These are phyloP conservation scores for Aspergillus pseudonomiae DNA, from an alignment of 2,329 filamentous ascomycete species.

Conservation along the genomic window DNA sequence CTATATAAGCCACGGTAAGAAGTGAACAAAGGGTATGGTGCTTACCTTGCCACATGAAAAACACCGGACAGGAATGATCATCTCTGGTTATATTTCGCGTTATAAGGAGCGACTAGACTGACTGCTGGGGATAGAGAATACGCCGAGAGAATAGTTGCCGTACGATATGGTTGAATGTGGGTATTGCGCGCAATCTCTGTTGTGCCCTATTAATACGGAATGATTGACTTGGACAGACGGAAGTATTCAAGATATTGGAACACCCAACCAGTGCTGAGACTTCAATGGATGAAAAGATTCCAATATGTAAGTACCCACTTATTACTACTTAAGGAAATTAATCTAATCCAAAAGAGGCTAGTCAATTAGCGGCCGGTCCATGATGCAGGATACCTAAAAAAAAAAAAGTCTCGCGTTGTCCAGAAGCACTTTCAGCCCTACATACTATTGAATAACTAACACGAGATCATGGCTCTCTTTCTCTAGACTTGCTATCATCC, in stretches of 20 bases:
- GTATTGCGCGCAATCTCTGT: not conserved
- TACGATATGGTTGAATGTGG: not conserved
- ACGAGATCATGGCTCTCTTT: not conserved
- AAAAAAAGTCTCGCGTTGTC: not conserved
- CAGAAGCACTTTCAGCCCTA: not conserved
- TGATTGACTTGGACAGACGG: not conserved
- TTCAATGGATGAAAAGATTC: not conserved
- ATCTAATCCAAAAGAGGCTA: not conserved
- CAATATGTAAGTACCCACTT: not conserved
- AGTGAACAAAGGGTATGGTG: not conserved
- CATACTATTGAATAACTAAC: not conserved
- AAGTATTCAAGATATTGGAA: not conserved
- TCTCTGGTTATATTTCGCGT: slow-evolving; percentile 42
- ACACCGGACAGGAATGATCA: slow-evolving; percentile 99
- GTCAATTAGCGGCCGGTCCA: not conserved
- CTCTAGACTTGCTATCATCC: not conserved
- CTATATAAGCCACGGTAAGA: slow-evolving; percentile 11
- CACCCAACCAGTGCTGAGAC: not conserved
- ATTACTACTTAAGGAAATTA: not conserved
- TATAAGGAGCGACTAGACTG: not conserved
- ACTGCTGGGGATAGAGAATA: not conserved
- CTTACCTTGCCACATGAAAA: slow-evolving; percentile 98
- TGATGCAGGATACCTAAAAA: not conserved
- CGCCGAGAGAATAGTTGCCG: not conserved
- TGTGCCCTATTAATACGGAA: not conserved